Base-by-base conservation (phyloP, 257 asterid species). In the Solanum phureja region DNA sequence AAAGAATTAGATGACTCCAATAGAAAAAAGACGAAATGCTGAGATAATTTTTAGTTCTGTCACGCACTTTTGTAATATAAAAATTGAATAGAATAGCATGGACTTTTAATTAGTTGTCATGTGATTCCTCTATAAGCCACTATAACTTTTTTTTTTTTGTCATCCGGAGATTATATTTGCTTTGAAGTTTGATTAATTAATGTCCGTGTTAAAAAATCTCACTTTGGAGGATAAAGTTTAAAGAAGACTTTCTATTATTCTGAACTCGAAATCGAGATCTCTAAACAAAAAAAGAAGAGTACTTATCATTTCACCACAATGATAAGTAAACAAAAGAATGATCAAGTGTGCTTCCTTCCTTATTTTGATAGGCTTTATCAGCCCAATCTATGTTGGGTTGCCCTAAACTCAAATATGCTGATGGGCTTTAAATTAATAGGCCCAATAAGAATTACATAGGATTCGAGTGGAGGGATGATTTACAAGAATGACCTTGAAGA, bases 121-220 rank as follows among this genome's bases (percentile, higher is more conserved):
- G 12, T 72, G 79, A 72, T 72, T 72, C 24, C 79, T 33, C 79
- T 4, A 34, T 72, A 3, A 3, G 24, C 44, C 12, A 60, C 69
- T 21, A 8, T 60, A 8, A 23, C 6, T 58, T 52, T 8, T 1
- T 3, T n/a, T n/a, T 1, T 16, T 52, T 49, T 1, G 8, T 2
- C 21, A 52, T 52, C 1, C 8, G 60, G 23, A 16, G 1, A 21
- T 8, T 58, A 8, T 58, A 21, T 21, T 8, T 58, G 68, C 27
- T 21, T 58, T 21, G 5, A 58, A n/a, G 68, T 21, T 58, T 58
- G 27, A 58, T 21, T 58, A 58, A 52, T 52, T 7, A 6, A 56
- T 0, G 3, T 56, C 6, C 2, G 2, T 3, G 23, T 21, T 56
- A 2, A 0, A 19, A 56, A 18, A 1, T 18, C 0, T 56, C 4